Conservation (phyloP, 2,329 filamentous ascomycete genomes). For the Fusarium pseudoanthophilum region DNA sequence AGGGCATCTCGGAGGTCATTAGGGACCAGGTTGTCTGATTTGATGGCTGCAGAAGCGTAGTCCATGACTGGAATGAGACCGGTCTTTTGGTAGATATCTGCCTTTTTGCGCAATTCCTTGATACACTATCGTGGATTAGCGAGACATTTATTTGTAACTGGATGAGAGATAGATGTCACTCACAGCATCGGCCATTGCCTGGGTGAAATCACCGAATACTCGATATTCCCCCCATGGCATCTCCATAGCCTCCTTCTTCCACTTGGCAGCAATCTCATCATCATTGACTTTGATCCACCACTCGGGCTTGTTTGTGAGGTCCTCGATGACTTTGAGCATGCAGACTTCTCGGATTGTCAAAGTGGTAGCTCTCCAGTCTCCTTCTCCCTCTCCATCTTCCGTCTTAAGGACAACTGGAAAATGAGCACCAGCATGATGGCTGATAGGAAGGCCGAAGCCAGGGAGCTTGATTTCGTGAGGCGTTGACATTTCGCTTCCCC, state of each 20-base stretch:
- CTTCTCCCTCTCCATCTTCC: neutral
- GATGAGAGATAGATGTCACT: constrained; percentile 11
- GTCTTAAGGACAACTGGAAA: constrained; percentile 40
- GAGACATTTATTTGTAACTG: neutral
- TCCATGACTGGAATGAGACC: constrained; percentile 51
- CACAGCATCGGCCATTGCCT: constrained; percentile 47
- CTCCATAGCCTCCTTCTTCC: constrained; percentile 45
- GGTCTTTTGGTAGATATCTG: constrained; percentile 47
- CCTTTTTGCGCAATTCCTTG: constrained; percentile 49
- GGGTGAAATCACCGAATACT: constrained; percentile 43
- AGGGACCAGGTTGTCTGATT: constrained; percentile 49
- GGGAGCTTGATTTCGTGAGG: constrained; percentile 31
- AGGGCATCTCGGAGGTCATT: constrained; percentile 51
- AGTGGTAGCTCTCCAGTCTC: constrained; percentile 42
- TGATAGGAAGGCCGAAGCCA: constrained; percentile 44
- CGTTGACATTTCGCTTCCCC: neutral
- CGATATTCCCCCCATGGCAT: constrained; percentile 45
- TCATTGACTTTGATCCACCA: constrained; percentile 50
- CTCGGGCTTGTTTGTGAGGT: constrained; percentile 50
- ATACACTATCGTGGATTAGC: constrained; percentile 43
- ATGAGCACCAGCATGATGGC: neutral
- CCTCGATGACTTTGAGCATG: constrained; percentile 49
- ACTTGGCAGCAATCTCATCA: constrained; percentile 41
- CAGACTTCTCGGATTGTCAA: constrained; percentile 47
- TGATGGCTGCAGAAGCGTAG: constrained; percentile 47